Evolutionary conservation across 352 stramenopile genomes (phyloP).

Genomic region (Elongisporangium prolatum): DNA sequence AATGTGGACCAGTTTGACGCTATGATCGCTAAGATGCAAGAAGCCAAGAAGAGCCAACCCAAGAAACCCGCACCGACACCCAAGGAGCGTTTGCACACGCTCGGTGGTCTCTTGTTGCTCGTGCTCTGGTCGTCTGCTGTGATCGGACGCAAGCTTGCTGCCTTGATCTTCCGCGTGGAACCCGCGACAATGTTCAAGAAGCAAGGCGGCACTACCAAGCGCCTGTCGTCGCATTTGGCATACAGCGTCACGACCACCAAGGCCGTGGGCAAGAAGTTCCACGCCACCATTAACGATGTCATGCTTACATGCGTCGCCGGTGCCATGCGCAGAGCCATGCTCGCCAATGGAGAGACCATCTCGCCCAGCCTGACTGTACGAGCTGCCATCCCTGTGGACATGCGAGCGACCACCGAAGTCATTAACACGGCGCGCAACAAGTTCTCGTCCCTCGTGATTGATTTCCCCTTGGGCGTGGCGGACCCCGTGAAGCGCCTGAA

Average conservation of each 20-base stretch:
- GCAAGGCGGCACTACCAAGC: slow-evolving; percentile 49
- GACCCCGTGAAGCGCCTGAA: slow-evolving; percentile 46
- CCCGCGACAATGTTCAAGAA: slow-evolving; percentile 66
- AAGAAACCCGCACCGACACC: slow-evolving; percentile 27
- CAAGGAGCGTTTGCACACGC: slow-evolving; percentile 16
- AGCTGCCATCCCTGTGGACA: slow-evolving; percentile 73
- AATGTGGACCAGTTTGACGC: slow-evolving; percentile 56
- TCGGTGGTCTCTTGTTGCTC: slow-evolving; percentile 24
- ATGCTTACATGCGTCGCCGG: slow-evolving; percentile 76
- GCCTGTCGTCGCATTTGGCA: slow-evolving; percentile 61
- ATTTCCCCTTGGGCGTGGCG: slow-evolving; percentile 57
- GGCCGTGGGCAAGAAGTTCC: slow-evolving; percentile 57
- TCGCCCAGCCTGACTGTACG: slow-evolving; percentile 45
- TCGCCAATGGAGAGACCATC: slow-evolving; percentile 31
- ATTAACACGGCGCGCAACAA: slow-evolving; percentile 65
- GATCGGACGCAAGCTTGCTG: slow-evolving; percentile 44
- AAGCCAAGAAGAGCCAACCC: slow-evolving; percentile 19
- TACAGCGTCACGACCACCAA: slow-evolving; percentile 75
- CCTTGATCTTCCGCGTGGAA: slow-evolving; percentile 46
- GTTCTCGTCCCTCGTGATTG: slow-evolving; percentile 72
- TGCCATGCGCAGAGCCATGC: slow-evolving; percentile 67
- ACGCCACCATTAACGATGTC: slow-evolving; percentile 75
- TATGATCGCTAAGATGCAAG: slow-evolving; percentile 47
- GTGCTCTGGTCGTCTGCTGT: slow-evolving; percentile 55
- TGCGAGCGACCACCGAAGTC: slow-evolving; percentile 62